Percentiles rank a stretch among this genome's conserved stretches.
Evolutionary conservation across 2,329 filamentous ascomycete genomes (phyloP).

Genomic region (Hymenoscyphus repandus): DNA sequence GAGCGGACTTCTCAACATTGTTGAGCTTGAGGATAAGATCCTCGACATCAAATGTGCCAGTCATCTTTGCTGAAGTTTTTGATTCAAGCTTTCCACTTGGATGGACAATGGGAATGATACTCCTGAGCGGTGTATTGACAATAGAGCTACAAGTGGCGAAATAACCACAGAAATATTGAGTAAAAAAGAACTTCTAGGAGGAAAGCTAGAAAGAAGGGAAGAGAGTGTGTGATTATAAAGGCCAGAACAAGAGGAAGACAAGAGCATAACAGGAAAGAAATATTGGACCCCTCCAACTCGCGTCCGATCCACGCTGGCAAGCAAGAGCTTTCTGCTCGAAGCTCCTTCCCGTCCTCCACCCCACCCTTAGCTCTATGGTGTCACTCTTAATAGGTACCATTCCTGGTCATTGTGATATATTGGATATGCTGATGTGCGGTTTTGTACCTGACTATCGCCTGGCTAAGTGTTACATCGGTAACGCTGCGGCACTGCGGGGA

Average conservation of each 20-base stretch:
- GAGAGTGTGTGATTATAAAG: background rate
- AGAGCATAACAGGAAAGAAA: background rate
- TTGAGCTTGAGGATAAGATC: constrained; percentile 49
- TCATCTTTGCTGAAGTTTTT: constrained; percentile 24
- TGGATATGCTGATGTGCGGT: background rate
- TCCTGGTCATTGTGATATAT: background rate
- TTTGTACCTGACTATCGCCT: background rate
- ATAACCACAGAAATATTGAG: background rate
- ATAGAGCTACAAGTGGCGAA: background rate
- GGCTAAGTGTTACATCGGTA: constrained; percentile 1
- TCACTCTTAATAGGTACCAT: constrained; percentile 1
- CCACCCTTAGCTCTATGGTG: background rate
- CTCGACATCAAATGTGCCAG: constrained; percentile 50
- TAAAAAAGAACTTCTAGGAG: background rate
- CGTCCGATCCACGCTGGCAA: background rate
- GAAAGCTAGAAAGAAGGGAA: background rate
- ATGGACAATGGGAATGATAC: background rate
- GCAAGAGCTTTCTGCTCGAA: too few relatives aligned
- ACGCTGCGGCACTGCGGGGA: background rate
- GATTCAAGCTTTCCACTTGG: too few relatives aligned
- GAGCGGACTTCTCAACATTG: constrained; percentile 46
- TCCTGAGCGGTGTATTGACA: background rate
- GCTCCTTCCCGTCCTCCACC: background rate
- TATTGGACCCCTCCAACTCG: background rate
- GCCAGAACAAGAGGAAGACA: background rate